Evolutionary conservation across 768 basidiomycete genomes (phyloP).

Genomic region (Tylopilus plumbeoviolaceoides): DNA sequence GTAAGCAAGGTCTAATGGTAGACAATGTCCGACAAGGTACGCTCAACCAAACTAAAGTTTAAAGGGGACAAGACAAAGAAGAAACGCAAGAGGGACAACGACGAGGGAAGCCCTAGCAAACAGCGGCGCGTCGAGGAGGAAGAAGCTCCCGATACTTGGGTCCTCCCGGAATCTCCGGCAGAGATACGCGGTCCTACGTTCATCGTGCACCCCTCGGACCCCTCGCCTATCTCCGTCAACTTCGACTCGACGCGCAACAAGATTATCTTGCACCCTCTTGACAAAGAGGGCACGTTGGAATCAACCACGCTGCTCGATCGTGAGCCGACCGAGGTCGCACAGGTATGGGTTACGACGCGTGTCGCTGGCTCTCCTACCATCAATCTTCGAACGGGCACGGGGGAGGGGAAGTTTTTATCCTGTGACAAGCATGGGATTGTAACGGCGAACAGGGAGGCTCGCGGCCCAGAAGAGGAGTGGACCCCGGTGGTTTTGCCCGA

Average conservation of each 20-base stretch:
- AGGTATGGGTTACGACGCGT: constrained; percentile 90
- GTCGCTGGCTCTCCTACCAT: constrained; percentile 80
- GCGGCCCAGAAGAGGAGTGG: constrained; percentile 95
- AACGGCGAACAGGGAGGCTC: constrained; percentile 79
- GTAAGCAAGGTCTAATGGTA: background rate
- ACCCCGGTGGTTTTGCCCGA: constrained; percentile 77
- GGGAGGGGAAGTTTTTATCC: constrained; percentile 87
- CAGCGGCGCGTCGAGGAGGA: constrained; percentile 54
- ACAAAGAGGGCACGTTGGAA: constrained; percentile 52
- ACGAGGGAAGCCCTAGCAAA: constrained; percentile 39
- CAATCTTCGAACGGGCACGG: constrained; percentile 83
- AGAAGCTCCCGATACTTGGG: constrained; percentile 73
- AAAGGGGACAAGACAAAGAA: constrained; percentile 85
- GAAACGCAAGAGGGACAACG: constrained; percentile 69
- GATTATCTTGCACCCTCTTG: constrained; percentile 60
- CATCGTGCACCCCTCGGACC: constrained; percentile 77
- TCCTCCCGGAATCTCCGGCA: constrained; percentile 61
- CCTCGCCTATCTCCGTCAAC: constrained; percentile 70
- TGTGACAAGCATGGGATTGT: constrained; percentile 85
- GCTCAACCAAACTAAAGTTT: constrained; percentile 77
- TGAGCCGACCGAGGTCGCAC: constrained; percentile 74
- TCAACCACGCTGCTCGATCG: constrained; percentile 53
- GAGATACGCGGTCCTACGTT: constrained; percentile 89
- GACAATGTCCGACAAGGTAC: constrained; percentile 47
- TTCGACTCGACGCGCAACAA: constrained; percentile 74